Evolutionary conservation across 371 early-diverging fungal genomes (phyloP).

Genomic region (Choanephora cucurbitarum): DNA sequence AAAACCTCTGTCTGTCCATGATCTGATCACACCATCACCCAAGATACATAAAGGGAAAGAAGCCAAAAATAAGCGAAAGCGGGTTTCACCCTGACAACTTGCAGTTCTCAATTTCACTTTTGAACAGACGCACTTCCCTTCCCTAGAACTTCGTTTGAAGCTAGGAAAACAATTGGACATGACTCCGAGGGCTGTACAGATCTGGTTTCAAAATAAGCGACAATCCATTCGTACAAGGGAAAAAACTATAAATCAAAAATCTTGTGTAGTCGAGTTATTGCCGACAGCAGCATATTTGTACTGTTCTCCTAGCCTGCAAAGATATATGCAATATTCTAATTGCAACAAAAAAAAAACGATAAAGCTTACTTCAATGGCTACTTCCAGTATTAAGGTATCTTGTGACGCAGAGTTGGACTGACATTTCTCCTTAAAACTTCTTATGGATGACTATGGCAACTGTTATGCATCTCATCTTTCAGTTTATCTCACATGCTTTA

Average conservation of each 20-base stretch:
- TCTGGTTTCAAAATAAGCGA: slow-evolving; percentile 96
- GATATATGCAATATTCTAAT: too few relatives aligned
- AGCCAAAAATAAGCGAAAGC: slow-evolving; percentile 46
- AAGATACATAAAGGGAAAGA: slow-evolving; percentile 5
- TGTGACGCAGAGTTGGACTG: too few relatives aligned
- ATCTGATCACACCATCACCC: neutral
- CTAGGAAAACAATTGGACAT: slow-evolving; percentile 85
- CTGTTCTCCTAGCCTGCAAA: too few relatives aligned
- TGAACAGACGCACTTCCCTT: slow-evolving; percentile 58
- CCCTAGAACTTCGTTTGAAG: slow-evolving; percentile 75
- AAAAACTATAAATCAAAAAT: neutral
- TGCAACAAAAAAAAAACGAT: too few relatives aligned
- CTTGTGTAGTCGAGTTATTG: too few relatives aligned
- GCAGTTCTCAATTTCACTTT: slow-evolving; percentile 53
- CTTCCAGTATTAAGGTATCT: too few relatives aligned
- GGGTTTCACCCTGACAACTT: slow-evolving; percentile 46
- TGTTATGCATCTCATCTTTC: too few relatives aligned
- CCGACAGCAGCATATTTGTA: too few relatives aligned
- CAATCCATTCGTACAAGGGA: slow-evolving; percentile 36
- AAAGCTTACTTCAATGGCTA: too few relatives aligned
- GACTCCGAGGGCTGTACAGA: slow-evolving; percentile 80
- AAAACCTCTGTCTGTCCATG: slow-evolving; percentile 2
- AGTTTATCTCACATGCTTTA: too few relatives aligned
- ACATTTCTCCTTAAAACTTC: too few relatives aligned
- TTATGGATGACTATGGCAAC: too few relatives aligned